Evolutionary conservation across 805 yeast genomes (phyloP).

Genomic region (Cyberlindnera petersonii): DNA sequence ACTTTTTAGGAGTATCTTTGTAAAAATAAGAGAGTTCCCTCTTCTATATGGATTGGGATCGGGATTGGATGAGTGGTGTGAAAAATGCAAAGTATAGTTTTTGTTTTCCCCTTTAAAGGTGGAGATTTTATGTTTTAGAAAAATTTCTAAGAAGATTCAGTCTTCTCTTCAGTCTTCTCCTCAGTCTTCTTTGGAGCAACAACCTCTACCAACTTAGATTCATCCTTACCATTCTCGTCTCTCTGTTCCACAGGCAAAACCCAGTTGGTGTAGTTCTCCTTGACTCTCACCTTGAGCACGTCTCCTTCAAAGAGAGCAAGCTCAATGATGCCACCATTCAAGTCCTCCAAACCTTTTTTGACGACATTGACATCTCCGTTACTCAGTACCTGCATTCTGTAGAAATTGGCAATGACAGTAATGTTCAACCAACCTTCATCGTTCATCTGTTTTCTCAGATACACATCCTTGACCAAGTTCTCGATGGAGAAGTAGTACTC

Average conservation of each 20-base stretch:
- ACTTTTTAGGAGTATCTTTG: too few species aligned
- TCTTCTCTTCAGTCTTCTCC: conserved; percentile 15
- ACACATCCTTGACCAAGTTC: conserved; percentile 81
- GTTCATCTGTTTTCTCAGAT: conserved; percentile 77
- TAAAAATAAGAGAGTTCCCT: too few species aligned
- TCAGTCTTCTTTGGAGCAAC: conserved; percentile 23
- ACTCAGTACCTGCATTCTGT: conserved; percentile 67
- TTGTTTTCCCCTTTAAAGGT: too few species aligned
- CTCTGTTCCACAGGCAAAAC: conserved; percentile 54
- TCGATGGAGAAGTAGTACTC: conserved; percentile 89
- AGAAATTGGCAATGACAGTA: conserved; percentile 59
- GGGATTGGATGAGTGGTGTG: too few species aligned
- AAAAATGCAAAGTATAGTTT: too few species aligned
- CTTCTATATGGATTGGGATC: too few species aligned
- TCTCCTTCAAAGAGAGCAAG: conserved; percentile 35
- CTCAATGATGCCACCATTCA: conserved; percentile 34
- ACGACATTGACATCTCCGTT: conserved; percentile 51
- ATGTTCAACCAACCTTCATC: conserved; percentile 69
- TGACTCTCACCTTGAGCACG: conserved; percentile 58
- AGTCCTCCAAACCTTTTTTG: conserved; percentile 51
- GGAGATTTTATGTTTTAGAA: too few species aligned
- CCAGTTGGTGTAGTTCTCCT: conserved; percentile 61
- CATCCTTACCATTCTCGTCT: conserved; percentile 43
- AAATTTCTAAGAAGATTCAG: too few species aligned
- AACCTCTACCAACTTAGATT: conserved; percentile 25